Base-by-base conservation (phyloP, 2,329 filamentous ascomycete genomes). In the Westerdykella sp. region DNA sequence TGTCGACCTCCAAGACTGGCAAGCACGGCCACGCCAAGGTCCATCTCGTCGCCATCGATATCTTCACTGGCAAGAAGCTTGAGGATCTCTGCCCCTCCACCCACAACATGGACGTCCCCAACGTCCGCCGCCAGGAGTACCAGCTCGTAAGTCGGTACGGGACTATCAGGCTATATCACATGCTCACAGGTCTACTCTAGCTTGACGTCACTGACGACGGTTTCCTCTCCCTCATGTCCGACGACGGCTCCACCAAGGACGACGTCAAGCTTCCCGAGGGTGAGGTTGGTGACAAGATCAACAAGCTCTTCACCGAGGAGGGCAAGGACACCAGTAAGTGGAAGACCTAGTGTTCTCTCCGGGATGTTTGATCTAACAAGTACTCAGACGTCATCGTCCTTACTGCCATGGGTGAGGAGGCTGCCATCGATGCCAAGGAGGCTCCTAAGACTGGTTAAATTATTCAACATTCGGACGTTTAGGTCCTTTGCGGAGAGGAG, bases 11-110 rank as follows among this genome's bases (percentile, higher is more conserved):
- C 74, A 98, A 98, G 90, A 98, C 93, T 62, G 93, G 93, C 77
- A 98, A 98, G 88, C 93, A 98, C 86, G 93, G 93, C 74, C 94
- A 98, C 87, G 93, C 93, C 77, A 98, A 98, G 85, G 93, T 98
- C 73, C 91, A 98, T 78, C 78, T 98, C 65, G 85, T 96, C 68
- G 93, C 89, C 70, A 83, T 94, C 72, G 93, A 98, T 73, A 97
- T 98, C 79, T 98, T 98, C 85, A 98, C 90, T 58, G 80, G 80
- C 82, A 98, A 96, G 87, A 98, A 98, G 84, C 81, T 95, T 59
- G 93, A 98, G 80, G 94, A 98, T 78, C 83, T 98, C 53, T 96
- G 84, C 74, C 93, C 93, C 62, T 98, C 93, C 70, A 98, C 93
- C 79, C 81, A 84, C 76, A 83, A 94, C 81, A 94, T 94, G 87